Evolutionary conservation across 1,139 yeast species (phyloP).

Genomic region (Magnusiomyces fungicola): DNA sequence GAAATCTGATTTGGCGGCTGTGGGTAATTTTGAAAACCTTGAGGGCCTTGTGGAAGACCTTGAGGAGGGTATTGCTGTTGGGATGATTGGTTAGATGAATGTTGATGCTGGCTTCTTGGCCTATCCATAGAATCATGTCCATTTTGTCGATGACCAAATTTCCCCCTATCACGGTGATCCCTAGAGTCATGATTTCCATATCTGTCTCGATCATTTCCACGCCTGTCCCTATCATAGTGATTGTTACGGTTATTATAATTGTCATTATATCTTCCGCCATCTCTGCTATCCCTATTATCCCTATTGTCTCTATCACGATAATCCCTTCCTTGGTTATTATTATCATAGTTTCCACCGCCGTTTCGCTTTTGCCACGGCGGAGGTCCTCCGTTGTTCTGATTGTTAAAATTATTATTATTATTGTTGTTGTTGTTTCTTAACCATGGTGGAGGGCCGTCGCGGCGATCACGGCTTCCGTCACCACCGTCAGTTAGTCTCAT

Average conservation of each 20-base stretch:
- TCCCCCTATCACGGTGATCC: slow-evolving; percentile 4
- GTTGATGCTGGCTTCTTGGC: no score
- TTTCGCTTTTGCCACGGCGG: slow-evolving; percentile 18
- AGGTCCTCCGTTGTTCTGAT: slow-evolving; percentile 11
- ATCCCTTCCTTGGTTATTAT: slow-evolving; percentile 6
- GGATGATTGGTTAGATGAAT: no score
- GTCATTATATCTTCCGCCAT: slow-evolving; percentile 10
- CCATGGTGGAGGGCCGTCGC: slow-evolving; percentile 16
- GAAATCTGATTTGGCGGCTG: slow-evolving; percentile 12
- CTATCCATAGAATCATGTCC: neutral
- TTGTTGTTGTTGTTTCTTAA: slow-evolving; percentile 11
- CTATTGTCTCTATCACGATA: slow-evolving; percentile 1
- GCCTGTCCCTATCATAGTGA: neutral
- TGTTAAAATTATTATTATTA: slow-evolving; percentile 4
- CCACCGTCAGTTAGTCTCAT: slow-evolving; percentile 13
- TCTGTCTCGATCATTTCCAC: slow-evolving; percentile 7
- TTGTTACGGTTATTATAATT: slow-evolving; percentile 4
- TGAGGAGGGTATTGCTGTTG: slow-evolving; percentile 8
- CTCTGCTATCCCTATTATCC: slow-evolving; percentile 6
- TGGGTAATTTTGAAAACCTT: slow-evolving; percentile 13
- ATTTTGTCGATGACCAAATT: neutral
- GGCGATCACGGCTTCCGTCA: slow-evolving; percentile 4
- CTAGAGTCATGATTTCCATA: neutral
- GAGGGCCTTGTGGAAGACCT: slow-evolving; percentile 7
- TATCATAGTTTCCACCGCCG: slow-evolving; percentile 3